A percentile compares a stretch with the other conserved stretches of the same genome.
These are phyloP conservation scores for Endoconidiophora polonica DNA, from an alignment of 2,329 filamentous ascomycete genomes.

Conservation along the genomic window DNA sequence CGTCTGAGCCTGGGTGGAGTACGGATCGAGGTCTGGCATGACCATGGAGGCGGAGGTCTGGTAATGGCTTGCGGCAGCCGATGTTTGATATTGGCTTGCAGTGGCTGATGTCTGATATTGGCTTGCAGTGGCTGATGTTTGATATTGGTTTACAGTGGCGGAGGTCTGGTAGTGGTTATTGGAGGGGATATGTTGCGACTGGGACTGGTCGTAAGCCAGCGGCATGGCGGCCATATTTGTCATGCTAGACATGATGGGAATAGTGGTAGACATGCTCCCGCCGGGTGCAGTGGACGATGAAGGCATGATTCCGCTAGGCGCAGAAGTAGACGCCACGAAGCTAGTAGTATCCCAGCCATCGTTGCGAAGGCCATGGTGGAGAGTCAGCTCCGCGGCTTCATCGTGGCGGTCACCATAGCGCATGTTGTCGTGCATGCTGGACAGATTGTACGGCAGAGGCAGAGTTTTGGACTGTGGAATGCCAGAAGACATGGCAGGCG, in stretches of 20 bases:
- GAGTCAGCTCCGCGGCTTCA: background rate
- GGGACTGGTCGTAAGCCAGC: background rate
- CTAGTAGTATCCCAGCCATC: slow-evolving; percentile 2
- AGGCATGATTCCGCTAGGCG: background rate
- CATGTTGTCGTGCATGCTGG: background rate
- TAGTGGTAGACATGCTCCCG: slow-evolving; percentile 2
- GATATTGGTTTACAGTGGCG: background rate
- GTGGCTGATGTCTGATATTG: background rate
- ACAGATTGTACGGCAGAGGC: slow-evolving; percentile 3
- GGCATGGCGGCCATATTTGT: background rate
- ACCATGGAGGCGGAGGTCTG: no score
- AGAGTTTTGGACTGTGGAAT: slow-evolving; percentile 5
- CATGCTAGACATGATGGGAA: slow-evolving; percentile 6
- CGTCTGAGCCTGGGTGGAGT: background rate
- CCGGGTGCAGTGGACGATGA: background rate
- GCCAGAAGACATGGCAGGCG: slow-evolving; percentile 5
- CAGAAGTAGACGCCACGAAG: background rate
- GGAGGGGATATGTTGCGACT: background rate
- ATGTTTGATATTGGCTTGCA: background rate
- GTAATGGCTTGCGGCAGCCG: no score
- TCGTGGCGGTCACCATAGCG: slow-evolving; percentile 3
- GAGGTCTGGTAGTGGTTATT: slow-evolving; percentile 5
- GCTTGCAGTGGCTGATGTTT: background rate
- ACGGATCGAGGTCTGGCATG: no score
- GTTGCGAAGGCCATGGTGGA: background rate